Evolutionary conservation across 306 rosid species (phyloP), one percentile per base, ranked within the genome.

Genomic region (Cercis canadensis): DNA sequence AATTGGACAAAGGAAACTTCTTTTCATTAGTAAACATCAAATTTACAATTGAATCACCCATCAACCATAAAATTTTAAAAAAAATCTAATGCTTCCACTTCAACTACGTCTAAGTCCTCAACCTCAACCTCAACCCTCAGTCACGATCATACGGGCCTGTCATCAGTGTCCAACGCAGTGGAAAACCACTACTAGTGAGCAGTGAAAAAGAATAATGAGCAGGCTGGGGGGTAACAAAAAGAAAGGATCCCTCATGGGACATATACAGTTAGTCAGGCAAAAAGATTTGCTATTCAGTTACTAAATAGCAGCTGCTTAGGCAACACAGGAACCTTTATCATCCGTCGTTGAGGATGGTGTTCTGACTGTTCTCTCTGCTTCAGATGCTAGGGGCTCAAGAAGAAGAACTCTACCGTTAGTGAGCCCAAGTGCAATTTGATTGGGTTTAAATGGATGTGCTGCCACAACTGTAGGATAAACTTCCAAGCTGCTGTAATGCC

Each of bases 381-480:
- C 34, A n/a, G 57, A 57, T 44, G 40, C 37, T 17, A 57, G 65
- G 33, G 75, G 75, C 75, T 70, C 66, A 43, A 70, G 75, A 45
- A 57, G 14, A 29, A 43, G 16, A 57, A 70, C 66, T 57, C 66
- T 45, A 70, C 67, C 55, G 6, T 69, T 13, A 55, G 41, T 46
- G 34, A 70, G 75, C 67, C 75, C 75, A 11, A 70, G 37, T 5
- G 68, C 76, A 59, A 71, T 16, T 58, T 71, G 43, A 59, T 59
- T 58, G 24, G 60, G 59, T 49, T 59, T 34, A 19, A 4, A 18
- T 17, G 76, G 76, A 59, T 47, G 40, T 45, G 58, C 67, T 10
- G 64, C 74, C 18, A 69, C 5, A 14, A 69, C 64, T 19, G 37
- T 21, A 69, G 74, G 74, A 55, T 68, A 68, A n/a, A 68, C 54